These are phyloP conservation scores for Zelonia costaricensis DNA, from an alignment of 208 protist genomes.

Conservation along the genomic window DNA sequence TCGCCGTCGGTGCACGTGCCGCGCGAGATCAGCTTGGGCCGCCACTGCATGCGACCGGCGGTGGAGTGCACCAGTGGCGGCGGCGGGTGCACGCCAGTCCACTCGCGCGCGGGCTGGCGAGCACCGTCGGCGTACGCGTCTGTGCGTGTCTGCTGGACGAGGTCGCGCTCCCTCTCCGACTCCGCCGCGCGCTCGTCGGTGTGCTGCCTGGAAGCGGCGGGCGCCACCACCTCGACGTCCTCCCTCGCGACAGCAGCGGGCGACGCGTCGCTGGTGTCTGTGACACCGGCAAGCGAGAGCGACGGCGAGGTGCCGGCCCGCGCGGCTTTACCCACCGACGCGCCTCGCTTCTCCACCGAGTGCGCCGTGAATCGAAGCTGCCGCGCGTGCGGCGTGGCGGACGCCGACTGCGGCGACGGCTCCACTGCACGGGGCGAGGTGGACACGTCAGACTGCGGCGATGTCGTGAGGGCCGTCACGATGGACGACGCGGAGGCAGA, in stretches of 20 bases:
- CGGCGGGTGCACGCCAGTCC: background rate
- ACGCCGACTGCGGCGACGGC: background rate
- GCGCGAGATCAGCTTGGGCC: slow-evolving; percentile 45
- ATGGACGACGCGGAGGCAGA: slow-evolving; percentile 6
- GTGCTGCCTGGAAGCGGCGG: background rate
- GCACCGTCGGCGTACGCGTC: too few relatives aligned
- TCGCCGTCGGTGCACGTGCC: slow-evolving; percentile 40
- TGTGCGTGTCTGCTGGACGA: too few relatives aligned
- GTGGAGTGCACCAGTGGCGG: background rate
- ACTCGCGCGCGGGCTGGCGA: too few relatives aligned
- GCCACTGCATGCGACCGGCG: slow-evolving; percentile 26
- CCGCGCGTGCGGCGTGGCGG: slow-evolving; percentile 6
- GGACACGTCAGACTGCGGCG: background rate
- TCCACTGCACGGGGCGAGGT: background rate
- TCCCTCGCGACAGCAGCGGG: background rate
- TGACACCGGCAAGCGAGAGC: slow-evolving; percentile 11
- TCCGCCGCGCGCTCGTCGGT: too few relatives aligned
- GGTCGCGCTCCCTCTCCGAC: too few relatives aligned
- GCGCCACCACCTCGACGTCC: background rate
- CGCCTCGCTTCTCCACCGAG: too few relatives aligned
- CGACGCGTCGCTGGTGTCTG: slow-evolving; percentile 18
- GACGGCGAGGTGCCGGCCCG: background rate
- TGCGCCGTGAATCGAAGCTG: slow-evolving; percentile 10
- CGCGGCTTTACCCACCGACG: too few relatives aligned
- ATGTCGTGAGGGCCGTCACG: background rate